phyloP scores from a whole-genome alignment of 2,329 filamentous ascomycete species.

The Ophiostoma piceae region DNA sequence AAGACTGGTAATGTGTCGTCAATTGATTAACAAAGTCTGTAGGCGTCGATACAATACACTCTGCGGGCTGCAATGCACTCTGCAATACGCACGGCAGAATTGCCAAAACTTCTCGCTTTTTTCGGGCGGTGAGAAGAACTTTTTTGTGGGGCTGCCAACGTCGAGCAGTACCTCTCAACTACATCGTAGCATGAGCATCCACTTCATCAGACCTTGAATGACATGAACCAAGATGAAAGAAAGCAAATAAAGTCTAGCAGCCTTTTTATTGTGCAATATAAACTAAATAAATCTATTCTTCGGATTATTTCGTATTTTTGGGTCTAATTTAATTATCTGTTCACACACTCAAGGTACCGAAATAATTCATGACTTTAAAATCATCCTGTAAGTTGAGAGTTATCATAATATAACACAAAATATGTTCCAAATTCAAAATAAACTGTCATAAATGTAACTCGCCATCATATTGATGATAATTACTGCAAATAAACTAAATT shows the following conservation, averaged over 20 bases:
- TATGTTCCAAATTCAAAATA: too few species aligned
- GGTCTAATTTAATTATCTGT: too few species aligned
- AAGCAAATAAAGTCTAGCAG: not conserved
- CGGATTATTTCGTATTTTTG: too few species aligned
- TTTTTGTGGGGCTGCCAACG: not conserved
- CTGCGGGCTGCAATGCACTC: not conserved
- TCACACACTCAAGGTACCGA: too few species aligned
- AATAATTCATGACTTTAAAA: too few species aligned
- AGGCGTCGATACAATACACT: not conserved
- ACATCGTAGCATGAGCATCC: not conserved
- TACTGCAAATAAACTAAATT: too few species aligned
- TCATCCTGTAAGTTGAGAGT: too few species aligned
- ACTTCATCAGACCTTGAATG: not conserved
- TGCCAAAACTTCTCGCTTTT: slow-evolving; percentile 10
- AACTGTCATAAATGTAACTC: too few species aligned
- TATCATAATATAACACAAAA: too few species aligned
- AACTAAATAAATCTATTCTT: too few species aligned
- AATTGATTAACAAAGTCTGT: not conserved
- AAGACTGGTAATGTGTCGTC: not conserved
- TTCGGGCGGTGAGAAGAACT: slow-evolving; percentile 12
- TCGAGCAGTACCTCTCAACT: not conserved
- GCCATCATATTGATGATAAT: too few species aligned
- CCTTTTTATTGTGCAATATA: not conserved
- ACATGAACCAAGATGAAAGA: not conserved
- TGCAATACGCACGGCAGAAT: slow-evolving; percentile 13